Conservation (phyloP, 768 basidiomycete genomes). For the Pleurotus sapidus region DNA sequence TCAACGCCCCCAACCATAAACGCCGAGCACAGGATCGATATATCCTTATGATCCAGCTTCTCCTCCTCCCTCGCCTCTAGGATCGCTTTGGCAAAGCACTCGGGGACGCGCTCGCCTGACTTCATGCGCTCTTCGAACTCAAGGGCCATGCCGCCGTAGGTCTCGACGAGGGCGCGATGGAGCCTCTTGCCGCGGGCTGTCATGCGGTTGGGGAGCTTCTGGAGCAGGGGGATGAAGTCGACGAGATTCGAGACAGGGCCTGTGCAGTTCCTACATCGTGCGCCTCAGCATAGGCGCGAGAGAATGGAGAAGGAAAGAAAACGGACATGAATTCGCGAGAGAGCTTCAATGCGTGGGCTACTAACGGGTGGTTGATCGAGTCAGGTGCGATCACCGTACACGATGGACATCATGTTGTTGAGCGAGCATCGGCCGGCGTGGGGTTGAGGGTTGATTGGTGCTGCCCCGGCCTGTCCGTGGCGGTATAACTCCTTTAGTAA, state of each 20-base stretch:
- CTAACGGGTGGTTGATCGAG: slow-evolving; percentile 32
- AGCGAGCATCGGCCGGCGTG: slow-evolving; percentile 34
- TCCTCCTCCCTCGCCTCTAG: slow-evolving; percentile 29
- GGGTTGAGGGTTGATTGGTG: slow-evolving; percentile 35
- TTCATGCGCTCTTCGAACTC: slow-evolving; percentile 33
- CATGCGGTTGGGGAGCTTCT: slow-evolving; percentile 34
- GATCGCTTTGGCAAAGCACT: slow-evolving; percentile 41
- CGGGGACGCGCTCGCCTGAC: slow-evolving; percentile 35
- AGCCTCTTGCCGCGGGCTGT: slow-evolving; percentile 34
- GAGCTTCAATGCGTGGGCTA: slow-evolving; percentile 30
- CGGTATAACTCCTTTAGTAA: slow-evolving; percentile 35
- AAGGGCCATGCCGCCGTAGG: slow-evolving; percentile 35
- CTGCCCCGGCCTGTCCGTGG: slow-evolving; percentile 25
- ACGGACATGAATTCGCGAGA: slow-evolving; percentile 44
- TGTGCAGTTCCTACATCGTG: slow-evolving; percentile 27
- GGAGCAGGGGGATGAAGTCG: slow-evolving; percentile 42
- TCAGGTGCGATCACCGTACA: slow-evolving; percentile 41
- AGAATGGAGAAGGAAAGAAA: background rate
- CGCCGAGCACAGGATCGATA: slow-evolving; percentile 35
- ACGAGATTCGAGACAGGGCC: slow-evolving; percentile 44
- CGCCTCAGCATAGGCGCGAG: too few species aligned
- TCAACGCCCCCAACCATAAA: slow-evolving; percentile 47
- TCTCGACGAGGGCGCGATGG: slow-evolving; percentile 31
- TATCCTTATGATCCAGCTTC: slow-evolving; percentile 33
- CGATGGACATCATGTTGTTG: slow-evolving; percentile 44